These are phyloP conservation scores for Vigna nakashimae DNA, from an alignment of 306 rosid genomes.

Conservation along the genomic window DNA sequence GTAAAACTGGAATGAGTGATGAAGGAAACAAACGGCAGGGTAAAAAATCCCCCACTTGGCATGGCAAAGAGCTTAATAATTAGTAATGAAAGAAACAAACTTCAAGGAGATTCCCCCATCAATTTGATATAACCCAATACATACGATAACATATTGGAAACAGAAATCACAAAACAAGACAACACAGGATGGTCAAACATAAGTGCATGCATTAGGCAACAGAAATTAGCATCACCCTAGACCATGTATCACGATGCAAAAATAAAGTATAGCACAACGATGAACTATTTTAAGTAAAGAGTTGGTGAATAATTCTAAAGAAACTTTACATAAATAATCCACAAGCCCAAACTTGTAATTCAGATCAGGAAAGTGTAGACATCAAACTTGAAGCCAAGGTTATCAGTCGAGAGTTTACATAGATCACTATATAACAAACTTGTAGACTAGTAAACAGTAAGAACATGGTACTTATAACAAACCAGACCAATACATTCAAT, in stretches of 20 bases:
- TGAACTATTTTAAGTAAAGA: not conserved
- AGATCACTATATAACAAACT: no score
- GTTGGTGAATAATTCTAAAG: not conserved
- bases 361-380: constrained; percentile 8
- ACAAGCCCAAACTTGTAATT: not conserved
- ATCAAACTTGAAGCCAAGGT: constrained; percentile 10
- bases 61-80: not conserved
- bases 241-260: constrained; percentile 22
- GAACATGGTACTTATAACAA: not conserved
- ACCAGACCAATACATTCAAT: constrained; percentile 36
- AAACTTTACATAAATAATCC: constrained; percentile 1
- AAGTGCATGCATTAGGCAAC: not conserved
- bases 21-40: not conserved
- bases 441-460: not conserved
- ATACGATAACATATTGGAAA: not conserved
- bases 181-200: constrained; percentile 5
- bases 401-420: no score
- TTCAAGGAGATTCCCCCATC: not conserved
- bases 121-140: constrained; percentile 15
- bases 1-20: not conserved
- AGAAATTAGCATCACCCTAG: not conserved
- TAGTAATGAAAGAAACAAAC: not conserved
- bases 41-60: not conserved
- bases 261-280: constrained; percentile 9
- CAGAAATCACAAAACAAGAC: not conserved